Percentiles rank a stretch among this genome's conserved stretches.
These are phyloP conservation scores for Vicia sativa DNA, from an alignment of 306 rosid species.

Conservation along the genomic window DNA sequence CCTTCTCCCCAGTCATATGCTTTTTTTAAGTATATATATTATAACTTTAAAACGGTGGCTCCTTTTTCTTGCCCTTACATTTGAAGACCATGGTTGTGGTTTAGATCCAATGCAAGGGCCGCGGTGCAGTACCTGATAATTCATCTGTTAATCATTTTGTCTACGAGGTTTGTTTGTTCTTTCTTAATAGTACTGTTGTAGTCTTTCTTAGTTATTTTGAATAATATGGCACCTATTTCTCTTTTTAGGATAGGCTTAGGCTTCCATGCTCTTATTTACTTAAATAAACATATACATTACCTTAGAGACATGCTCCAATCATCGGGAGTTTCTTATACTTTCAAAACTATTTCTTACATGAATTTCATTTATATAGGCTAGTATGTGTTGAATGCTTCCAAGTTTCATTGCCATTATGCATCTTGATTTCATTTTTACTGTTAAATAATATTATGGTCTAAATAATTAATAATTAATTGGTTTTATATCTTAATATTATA, in stretches of 20 bases:
- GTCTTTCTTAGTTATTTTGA: conserved; percentile 29
- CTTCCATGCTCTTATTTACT: conserved; percentile 20
- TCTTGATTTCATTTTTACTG: conserved; percentile 21
- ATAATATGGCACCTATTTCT: conserved; percentile 31
- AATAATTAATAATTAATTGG: background rate
- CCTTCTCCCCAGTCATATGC: conserved; percentile 22
- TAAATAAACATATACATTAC: conserved; percentile 7
- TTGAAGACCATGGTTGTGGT: conserved; percentile 44
- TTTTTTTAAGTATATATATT: conserved; percentile 12
- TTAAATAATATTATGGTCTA: background rate
- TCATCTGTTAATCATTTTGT: conserved; percentile 84
- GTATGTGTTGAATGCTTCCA: too few species aligned
- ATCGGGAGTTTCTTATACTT: conserved; percentile 4
- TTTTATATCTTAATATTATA: conserved; percentile 29
- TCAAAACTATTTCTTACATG: conserved; percentile 17
- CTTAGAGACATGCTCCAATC: conserved; percentile 13
- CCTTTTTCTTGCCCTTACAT: conserved; percentile 37
- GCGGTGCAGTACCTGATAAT: conserved; percentile 90
- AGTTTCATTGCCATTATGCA: conserved; percentile 9
- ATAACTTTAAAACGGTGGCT: conserved; percentile 23
- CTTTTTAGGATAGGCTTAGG: conserved; percentile 5
- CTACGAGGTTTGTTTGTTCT: conserved; percentile 73
- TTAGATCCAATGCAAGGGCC: conserved; percentile 94
- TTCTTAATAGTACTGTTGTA: conserved; percentile 30
- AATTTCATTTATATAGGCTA: conserved; percentile 10